Base-by-base conservation (phyloP, 441 rosid species). In the Mallotus repandus region DNA sequence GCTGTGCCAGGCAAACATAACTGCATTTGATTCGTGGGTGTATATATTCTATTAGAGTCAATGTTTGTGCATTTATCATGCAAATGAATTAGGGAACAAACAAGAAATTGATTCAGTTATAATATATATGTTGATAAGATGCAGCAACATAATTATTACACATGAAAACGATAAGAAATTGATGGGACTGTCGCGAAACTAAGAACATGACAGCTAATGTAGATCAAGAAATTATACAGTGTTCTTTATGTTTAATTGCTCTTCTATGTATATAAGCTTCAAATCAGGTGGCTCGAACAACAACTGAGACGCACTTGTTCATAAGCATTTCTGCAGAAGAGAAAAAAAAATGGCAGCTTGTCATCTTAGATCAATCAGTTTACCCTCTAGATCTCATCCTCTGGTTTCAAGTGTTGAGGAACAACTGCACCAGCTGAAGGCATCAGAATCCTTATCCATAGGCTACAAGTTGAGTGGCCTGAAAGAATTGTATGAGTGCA, bases 361-460 rank as follows among this genome's bases (percentile, higher is more conserved):
- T n/a, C n/a, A n/a, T n/a, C 50, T 71, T 7, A 60, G 71, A 2
- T 84, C 85, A 0, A 74, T 63, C 76, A 81, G 88, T 46, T 80
- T 79, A n/a, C 85, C 84, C 6, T 76, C 84, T 16, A 62, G 22
- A 19, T 73, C 68, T 43, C 86, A 82, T 75, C 86, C 88, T 58
- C 73, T 68, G n/a, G 52, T 8, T 16, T 41, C n/a, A 2, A 46
- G 22, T 3, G 19, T 68, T 14, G 80, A 76, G 69, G 78, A 80
- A 56, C 84, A 81, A 41, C 46, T 85, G 69, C 11, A 52, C 22
- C 66, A 75, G 76, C 64, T 80, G 64, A 84, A 81, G 75, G 69
- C 77, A 48, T 74, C 77, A 1, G 76, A 58, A 35, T 16, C 52
- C 3, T 13, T 60, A 2, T 49, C 60, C 9, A 19, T 66, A 18